These are phyloP conservation scores for Hyaloscypha bicolor DNA, from an alignment of 495 filamentous ascomycete species.

Conservation along the genomic window DNA sequence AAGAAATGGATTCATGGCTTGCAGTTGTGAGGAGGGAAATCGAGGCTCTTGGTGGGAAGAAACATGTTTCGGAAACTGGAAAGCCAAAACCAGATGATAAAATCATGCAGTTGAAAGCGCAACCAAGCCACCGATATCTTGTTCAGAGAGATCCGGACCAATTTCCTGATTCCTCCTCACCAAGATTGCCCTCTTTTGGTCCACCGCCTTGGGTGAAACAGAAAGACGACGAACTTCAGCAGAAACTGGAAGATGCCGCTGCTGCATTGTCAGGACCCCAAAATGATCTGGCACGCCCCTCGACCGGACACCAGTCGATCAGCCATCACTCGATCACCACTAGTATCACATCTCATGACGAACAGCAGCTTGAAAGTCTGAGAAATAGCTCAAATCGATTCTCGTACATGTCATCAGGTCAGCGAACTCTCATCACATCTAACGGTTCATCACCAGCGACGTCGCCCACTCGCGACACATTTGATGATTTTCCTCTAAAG, in stretches of 20 bases:
- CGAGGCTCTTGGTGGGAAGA: slow-evolving; percentile 68
- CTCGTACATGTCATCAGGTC: slow-evolving; percentile 62
- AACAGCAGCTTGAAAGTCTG: slow-evolving; percentile 49
- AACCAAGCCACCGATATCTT: slow-evolving; percentile 51
- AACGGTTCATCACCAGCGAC: slow-evolving; percentile 53
- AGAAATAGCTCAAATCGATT: slow-evolving; percentile 56
- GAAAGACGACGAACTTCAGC: slow-evolving; percentile 16
- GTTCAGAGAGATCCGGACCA: slow-evolving; percentile 53
- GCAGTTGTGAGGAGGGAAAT: slow-evolving; percentile 66
- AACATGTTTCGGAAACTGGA: slow-evolving; percentile 61
- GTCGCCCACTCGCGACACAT: slow-evolving; percentile 51
- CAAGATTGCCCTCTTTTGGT: slow-evolving; percentile 38
- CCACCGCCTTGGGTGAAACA: slow-evolving; percentile 30
- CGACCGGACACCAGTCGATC: slow-evolving; percentile 27
- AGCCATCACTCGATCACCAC: slow-evolving; percentile 39
- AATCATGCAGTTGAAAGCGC: slow-evolving; percentile 43
- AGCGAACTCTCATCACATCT: slow-evolving; percentile 57
- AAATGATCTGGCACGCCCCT: slow-evolving; percentile 26
- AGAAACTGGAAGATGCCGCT: slow-evolving; percentile 28
- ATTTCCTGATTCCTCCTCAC: slow-evolving; percentile 41
- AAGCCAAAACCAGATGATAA: slow-evolving; percentile 42
- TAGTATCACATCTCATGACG: slow-evolving; percentile 52
- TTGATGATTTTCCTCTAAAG: slow-evolving; percentile 39
- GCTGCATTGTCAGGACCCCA: slow-evolving; percentile 20
- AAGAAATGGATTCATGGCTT: slow-evolving; percentile 87